These are phyloP conservation scores for Durio zibethinus DNA, from an alignment of 345 rosid genomes.

Conservation along the genomic window DNA sequence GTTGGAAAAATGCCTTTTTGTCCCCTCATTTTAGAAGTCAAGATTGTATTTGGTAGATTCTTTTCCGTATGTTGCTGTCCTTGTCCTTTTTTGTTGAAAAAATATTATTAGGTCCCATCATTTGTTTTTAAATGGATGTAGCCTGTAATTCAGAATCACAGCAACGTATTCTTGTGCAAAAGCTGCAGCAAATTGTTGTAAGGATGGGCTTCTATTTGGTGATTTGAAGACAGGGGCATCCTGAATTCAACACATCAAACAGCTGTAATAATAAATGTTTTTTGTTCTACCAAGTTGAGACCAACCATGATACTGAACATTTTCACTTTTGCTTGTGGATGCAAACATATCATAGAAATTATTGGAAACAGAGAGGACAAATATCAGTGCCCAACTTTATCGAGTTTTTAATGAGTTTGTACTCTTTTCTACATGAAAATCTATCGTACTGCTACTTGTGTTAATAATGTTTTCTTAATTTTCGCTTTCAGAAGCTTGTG, in stretches of 20 bases:
- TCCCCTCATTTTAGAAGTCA: background rate
- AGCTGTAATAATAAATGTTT: too few relatives aligned
- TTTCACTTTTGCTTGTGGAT: background rate
- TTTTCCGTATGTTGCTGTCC: background rate
- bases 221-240: too few relatives aligned
- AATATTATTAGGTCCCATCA: background rate
- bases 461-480: background rate
- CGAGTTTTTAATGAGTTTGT: background rate
- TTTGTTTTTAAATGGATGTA: background rate
- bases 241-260: too few relatives aligned
- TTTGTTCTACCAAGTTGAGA: too few relatives aligned
- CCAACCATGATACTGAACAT: too few relatives aligned
- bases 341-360: too few relatives aligned
- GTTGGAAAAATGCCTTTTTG: background rate
- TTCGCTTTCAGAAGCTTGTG: background rate
- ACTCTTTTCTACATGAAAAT: background rate
- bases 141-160: background rate
- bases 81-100: background rate
- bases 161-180: too few relatives aligned
- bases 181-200: too few relatives aligned
- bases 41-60: background rate
- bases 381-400: background rate
- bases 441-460: background rate
- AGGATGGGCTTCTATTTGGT: too few relatives aligned
- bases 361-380: too few relatives aligned